Evolutionary conservation across 305 asterid genomes (phyloP), one percentile per base, ranked within the genome.

Genomic region (Withania somnifera): DNA sequence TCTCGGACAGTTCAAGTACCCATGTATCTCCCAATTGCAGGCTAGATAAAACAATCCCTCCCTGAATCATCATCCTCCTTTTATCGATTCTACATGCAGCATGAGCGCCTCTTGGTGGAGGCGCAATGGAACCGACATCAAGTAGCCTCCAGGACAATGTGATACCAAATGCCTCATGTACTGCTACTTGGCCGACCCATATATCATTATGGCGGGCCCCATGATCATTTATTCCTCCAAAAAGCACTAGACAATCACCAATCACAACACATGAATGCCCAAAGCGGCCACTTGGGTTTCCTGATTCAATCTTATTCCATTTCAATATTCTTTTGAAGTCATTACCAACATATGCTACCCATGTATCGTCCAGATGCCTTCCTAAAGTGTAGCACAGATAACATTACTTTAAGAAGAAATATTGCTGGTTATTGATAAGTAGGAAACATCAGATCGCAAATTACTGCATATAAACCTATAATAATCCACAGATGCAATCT

Each of bases 21-120:
- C 98, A 94, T 0, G 94, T 88, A 85, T 95, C 98, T 3, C 90
- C 91, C 40, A 94, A 88, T 75, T 98, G 86, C 3, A 85, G 84
- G 4, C 97, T 93, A 30, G 91, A 86, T 5, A 82, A 87, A 30
- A 98, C 98, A 11, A 95, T 95, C 54, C 99, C 99, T 5, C 98
- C 99, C 50, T 93, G 97, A 86, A 94, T 81, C 30, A 95, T 90
- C 93, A 96, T 90, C 77, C 85, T 88, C 66, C 79, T 86, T 76
- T 82, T 83, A 28, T 90, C 93, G 6, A 94, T 80, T 88, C 87
- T 87, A 79, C 98, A 93, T 68, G 93, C 97, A 2, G 98, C 97
- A 66, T 96, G 99, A 60, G 99, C 99, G 0, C 99, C 99, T 13
- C 99, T 90, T 0, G 98, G 96, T 2, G 94, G 92, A 34, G 98